Evolutionary conservation across 2,329 filamentous ascomycete species (phyloP).

Genomic region (Talaromyces pinophilus): DNA sequence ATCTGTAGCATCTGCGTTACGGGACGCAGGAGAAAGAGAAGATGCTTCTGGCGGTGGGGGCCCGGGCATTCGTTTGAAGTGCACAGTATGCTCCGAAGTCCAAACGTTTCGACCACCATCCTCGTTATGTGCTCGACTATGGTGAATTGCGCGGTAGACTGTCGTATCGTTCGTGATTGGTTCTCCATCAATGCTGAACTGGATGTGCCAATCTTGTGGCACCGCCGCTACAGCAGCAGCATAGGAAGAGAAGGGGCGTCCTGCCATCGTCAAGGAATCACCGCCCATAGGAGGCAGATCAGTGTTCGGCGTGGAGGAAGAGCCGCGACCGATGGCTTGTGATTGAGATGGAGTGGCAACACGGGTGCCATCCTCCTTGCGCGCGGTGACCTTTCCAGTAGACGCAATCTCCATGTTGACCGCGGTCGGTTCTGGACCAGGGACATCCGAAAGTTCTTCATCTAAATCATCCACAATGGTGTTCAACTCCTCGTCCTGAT

Average conservation of each 20-base stretch:
- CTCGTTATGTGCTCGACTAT: constrained; percentile 63
- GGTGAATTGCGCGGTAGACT: constrained; percentile 91
- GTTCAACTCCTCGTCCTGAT: constrained; percentile 65
- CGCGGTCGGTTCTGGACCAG: constrained; percentile 77
- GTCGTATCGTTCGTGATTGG: constrained; percentile 88
- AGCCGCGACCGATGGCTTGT: constrained; percentile 43
- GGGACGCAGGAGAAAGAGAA: constrained; percentile 57
- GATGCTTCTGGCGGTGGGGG: constrained; percentile 74
- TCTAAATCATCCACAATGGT: constrained; percentile 89
- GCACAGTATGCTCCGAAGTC: constrained; percentile 87
- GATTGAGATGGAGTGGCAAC: constrained; percentile 77
- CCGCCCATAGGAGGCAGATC: constrained; percentile 27
- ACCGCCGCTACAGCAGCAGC: constrained; percentile 76
- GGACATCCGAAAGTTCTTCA: constrained; percentile 74
- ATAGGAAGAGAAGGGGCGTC: constrained; percentile 71
- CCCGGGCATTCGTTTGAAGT: constrained; percentile 82
- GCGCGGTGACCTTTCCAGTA: constrained; percentile 83
- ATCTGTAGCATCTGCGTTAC: constrained; percentile 53
- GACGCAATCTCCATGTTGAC: constrained; percentile 89
- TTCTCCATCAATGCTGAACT: constrained; percentile 81
- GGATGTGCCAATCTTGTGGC: constrained; percentile 95
- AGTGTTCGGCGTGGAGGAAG: constrained; percentile 34
- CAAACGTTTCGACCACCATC: constrained; percentile 75
- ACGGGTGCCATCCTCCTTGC: constrained; percentile 86
- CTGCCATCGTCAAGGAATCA: constrained; percentile 54